These are phyloP conservation scores for Globisporangium splendens DNA, from an alignment of 352 stramenopile genomes.

Conservation along the genomic window DNA sequence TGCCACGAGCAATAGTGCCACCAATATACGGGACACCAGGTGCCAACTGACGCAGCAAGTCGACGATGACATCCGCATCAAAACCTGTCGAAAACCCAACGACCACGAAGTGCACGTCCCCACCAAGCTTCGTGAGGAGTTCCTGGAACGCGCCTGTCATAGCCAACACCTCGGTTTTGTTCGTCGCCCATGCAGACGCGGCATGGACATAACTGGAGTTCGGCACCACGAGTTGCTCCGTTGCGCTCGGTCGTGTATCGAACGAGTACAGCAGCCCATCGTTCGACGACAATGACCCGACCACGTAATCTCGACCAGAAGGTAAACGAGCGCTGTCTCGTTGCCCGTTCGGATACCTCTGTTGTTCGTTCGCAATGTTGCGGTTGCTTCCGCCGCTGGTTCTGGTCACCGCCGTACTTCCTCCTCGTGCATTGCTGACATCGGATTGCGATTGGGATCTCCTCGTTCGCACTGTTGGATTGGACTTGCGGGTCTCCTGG, in stretches of 20 bases:
- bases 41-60: constrained; percentile 64
- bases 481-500: constrained; percentile 9
- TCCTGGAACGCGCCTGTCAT: constrained; percentile 79
- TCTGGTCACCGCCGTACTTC: constrained; percentile 8
- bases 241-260: constrained; percentile 38
- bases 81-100: constrained; percentile 85
- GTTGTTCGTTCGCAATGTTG: constrained; percentile 13
- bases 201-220: constrained; percentile 66
- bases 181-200: constrained; percentile 69
- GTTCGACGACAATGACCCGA: constrained; percentile 22
- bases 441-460: constrained; percentile 44
- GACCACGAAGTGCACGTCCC: constrained; percentile 81
- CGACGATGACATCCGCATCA: constrained; percentile 69
- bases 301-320: constrained; percentile 8
- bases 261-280: constrained; percentile 32
- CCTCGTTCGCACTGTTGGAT: constrained; percentile 12
- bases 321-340: constrained; percentile 13
- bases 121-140: constrained; percentile 71
- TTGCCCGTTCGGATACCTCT: constrained; percentile 1
- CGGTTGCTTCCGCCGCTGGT: constrained; percentile 10
- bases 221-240: constrained; percentile 48
- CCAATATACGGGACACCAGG: constrained; percentile 83
- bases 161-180: constrained; percentile 65
- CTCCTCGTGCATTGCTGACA: constrained; percentile 29
- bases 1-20: constrained; percentile 76